Evolutionary conservation across 148 eudicot genomes (phyloP).

Genomic region (Nepenthes mirabilis): DNA sequence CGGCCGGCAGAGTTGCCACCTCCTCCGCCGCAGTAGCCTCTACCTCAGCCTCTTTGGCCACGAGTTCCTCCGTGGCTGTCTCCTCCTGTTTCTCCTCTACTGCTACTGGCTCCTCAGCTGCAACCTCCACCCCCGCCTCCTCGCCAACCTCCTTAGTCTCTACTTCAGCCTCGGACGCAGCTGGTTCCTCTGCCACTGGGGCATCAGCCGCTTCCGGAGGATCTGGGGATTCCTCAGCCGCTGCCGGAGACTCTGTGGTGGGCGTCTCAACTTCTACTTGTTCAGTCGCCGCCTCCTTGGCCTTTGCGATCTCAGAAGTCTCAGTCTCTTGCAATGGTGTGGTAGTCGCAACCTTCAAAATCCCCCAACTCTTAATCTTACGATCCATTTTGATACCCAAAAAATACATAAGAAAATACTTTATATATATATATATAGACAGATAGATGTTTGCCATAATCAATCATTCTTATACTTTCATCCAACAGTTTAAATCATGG

Average conservation of each 20-base stretch:
- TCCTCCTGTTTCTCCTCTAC: background rate
- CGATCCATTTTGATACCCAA: background rate
- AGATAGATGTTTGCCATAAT: too few species aligned
- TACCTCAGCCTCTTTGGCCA: background rate
- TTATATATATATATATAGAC: too few species aligned
- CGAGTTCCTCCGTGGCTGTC: background rate
- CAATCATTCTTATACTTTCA: too few species aligned
- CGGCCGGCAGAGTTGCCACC: background rate
- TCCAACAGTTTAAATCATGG: too few species aligned
- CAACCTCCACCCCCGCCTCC: background rate
- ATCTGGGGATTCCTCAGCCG: background rate
- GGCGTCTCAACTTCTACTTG: background rate
- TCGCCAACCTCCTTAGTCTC: background rate
- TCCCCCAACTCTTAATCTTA: background rate
- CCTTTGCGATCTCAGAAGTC: background rate
- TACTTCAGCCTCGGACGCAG: background rate
- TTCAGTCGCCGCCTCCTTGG: background rate
- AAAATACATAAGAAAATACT: background rate
- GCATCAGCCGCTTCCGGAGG: too few species aligned
- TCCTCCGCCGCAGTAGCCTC: background rate
- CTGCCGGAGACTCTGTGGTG: background rate
- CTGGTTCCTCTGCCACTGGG: too few species aligned
- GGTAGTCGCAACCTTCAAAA: conserved; percentile 5
- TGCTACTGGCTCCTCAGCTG: background rate
- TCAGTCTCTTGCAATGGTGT: conserved; percentile 1